phyloP scores from a whole-genome alignment of 2,329 filamentous ascomycete species.

The Amylocarpus encephaloides region DNA sequence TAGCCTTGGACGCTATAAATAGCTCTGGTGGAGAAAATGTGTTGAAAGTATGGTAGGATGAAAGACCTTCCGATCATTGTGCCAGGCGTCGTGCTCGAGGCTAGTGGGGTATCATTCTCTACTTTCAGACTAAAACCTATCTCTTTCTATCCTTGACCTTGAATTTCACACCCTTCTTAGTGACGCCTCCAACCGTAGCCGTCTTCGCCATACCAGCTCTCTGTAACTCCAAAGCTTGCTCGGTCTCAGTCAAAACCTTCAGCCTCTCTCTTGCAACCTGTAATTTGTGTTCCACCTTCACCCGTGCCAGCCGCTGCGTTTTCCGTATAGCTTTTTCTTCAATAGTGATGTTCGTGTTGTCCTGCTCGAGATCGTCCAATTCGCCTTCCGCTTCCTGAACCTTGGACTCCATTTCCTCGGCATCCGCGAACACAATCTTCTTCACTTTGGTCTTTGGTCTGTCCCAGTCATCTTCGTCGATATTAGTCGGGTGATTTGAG shows the following conservation, averaged over 20 bases:
- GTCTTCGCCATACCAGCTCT: constrained; percentile 61
- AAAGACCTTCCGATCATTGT: too few species aligned
- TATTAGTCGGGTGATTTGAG: constrained; percentile 37
- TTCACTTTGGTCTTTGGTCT: constrained; percentile 18
- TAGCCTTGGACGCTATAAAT: too few species aligned
- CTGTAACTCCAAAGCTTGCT: constrained; percentile 52
- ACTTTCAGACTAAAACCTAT: constrained; percentile 12
- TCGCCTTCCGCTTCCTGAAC: constrained; percentile 24
- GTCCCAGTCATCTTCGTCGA: constrained; percentile 39
- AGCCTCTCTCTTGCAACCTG: constrained; percentile 48
- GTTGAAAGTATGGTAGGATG: too few species aligned
- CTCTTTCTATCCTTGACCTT: constrained; percentile 58
- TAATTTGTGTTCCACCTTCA: constrained; percentile 45
- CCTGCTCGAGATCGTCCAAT: constrained; percentile 27
- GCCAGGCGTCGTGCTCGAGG: too few species aligned
- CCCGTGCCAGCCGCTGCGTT: constrained; percentile 39
- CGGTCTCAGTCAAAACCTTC: constrained; percentile 47
- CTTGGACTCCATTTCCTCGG: constrained; percentile 22
- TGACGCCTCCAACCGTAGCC: constrained; percentile 51
- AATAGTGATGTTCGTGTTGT: constrained; percentile 24
- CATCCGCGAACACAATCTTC: constrained; percentile 34
- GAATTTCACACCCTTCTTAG: constrained; percentile 54
- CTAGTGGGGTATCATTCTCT: too few species aligned
- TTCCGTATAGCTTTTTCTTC: constrained; percentile 35
- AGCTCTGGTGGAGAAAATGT: too few species aligned